Base-by-base conservation (phyloP, 352 stramenopile genomes). In the Peronospora farinosa region DNA sequence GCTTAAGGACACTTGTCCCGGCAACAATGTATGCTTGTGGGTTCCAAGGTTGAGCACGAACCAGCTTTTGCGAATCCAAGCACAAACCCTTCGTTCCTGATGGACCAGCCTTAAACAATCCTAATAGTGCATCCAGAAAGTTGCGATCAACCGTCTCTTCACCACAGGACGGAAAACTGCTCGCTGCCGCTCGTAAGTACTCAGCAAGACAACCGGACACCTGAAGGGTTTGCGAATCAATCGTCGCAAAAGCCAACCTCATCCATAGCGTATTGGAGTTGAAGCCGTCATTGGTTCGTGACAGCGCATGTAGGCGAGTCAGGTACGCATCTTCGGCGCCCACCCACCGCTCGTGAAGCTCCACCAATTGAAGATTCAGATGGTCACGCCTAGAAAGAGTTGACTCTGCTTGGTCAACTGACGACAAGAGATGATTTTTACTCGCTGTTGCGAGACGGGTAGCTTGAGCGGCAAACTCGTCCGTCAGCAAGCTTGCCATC, bases 31-130 rank as follows among this genome's bases (percentile, higher is more conserved):
- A 87, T 7, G 72, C 71, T 1, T 61, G 63, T 1, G 74, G 57
- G 7, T 83, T 76, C 72, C 70, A 81, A 17, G 79, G 74, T 31
- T 85, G 43, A 47, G 74, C 68, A 25, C 71, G 79, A 32, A 90
- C 59, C 19, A 88, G 63, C 49, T 84, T 87, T 55, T 80, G 62
- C 8, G 65, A 57, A 55, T 67, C 58, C 40, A 60, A 33, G 23
- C 40, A 60, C 36, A 67, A 49, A 5, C 41, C n/a, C 13, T 60
- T 55, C 0, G 32, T 28, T 12, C 56, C 60, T 2, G 47, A 46
- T 7, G 49, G 41, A n/a, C 43, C 45, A 46, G 30, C 38, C 25
- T 53, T 72, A 11, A 78, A 49, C 17, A 81, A 51, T 10, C 61
- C 70, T 17, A 69, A 46, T 25, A 86, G 49, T 1, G 45, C 59